These are phyloP conservation scores for Tolypocladium capitatum DNA, from an alignment of 2,329 filamentous ascomycete species.

Conservation along the genomic window DNA sequence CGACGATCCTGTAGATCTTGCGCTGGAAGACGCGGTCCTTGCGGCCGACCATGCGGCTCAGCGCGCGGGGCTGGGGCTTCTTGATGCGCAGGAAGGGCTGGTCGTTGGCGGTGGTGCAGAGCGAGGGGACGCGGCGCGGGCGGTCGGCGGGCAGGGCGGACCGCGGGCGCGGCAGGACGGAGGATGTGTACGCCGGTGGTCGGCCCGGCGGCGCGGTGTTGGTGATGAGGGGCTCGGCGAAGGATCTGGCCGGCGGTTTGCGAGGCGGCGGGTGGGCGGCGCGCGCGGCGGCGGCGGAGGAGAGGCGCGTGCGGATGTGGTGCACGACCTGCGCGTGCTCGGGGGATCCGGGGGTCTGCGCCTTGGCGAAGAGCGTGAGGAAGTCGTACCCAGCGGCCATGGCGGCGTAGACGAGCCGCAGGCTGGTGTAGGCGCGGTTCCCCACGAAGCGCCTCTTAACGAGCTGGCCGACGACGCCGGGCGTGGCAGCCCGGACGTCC, in stretches of 20 bases:
- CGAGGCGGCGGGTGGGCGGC: constrained; percentile 6
- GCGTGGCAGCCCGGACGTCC: constrained; percentile 16
- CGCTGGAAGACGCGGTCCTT: constrained; percentile 31
- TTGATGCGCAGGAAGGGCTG: constrained; percentile 52
- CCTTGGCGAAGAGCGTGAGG: constrained; percentile 26
- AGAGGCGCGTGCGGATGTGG: constrained; percentile 22
- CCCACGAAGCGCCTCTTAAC: constrained; percentile 49
- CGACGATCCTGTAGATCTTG: constrained; percentile 22
- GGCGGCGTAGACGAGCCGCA: constrained; percentile 45
- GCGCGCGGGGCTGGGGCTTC: constrained; percentile 48
- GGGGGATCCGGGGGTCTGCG: constrained; percentile 20
- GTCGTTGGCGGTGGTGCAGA: constrained; percentile 38
- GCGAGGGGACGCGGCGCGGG: constrained; percentile 36
- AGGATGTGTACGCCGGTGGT: constrained; percentile 33
- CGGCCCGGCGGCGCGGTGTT: constrained; percentile 20
- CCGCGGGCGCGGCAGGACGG: constrained; percentile 33
- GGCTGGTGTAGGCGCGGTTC: constrained; percentile 44
- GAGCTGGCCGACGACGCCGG: constrained; percentile 26
- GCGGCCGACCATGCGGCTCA: constrained; percentile 44
- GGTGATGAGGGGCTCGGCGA: constrained; percentile 18
- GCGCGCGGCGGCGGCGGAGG: constrained; percentile 10
- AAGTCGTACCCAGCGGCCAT: constrained; percentile 57
- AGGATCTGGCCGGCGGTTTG: constrained; percentile 6
- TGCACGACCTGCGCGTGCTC: constrained; percentile 28
- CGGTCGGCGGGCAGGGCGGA: constrained; percentile 21